Conservation (phyloP, 2,329 filamentous ascomycete genomes). For the Myotisia sp. region DNA sequence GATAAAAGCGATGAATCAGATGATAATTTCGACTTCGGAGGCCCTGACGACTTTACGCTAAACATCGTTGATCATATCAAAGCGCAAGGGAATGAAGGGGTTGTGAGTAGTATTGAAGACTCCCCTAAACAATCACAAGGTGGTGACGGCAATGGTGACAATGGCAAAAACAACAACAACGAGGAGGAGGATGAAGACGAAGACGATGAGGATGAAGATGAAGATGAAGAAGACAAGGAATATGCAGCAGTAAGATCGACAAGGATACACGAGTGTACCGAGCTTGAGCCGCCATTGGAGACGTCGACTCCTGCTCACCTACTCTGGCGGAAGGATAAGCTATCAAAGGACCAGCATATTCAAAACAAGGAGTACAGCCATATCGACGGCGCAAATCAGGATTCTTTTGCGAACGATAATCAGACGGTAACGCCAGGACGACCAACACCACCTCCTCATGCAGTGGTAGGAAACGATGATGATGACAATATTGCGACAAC, state of each 20-base stretch:
- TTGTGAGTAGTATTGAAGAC: not conserved
- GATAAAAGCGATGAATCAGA: constrained; percentile 16
- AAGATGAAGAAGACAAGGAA: constrained; percentile 14
- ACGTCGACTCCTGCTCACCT: constrained; percentile 32
- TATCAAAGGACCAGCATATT: not conserved
- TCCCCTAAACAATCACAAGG: not conserved
- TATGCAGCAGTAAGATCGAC: constrained; percentile 18
- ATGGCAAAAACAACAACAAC: constrained; percentile 9
- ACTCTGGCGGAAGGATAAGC: constrained; percentile 14
- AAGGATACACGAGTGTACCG: constrained; percentile 26
- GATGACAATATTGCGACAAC: not conserved
- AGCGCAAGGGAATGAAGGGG: constrained; percentile 11
- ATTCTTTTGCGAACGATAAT: too few relatives aligned
- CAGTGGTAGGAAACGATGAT: too few relatives aligned
- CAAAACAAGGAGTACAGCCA: not conserved
- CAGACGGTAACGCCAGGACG: too few relatives aligned
- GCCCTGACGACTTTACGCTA: constrained; percentile 30
- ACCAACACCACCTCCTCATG: too few relatives aligned
- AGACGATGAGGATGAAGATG: constrained; percentile 8
- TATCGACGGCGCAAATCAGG: too few relatives aligned
- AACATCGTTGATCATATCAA: constrained; percentile 29
- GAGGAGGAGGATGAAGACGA: constrained; percentile 4
- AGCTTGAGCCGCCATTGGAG: constrained; percentile 30
- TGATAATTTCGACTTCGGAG: constrained; percentile 26
- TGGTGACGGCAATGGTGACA: constrained; percentile 7